These are phyloP conservation scores for Rehmannia glutinosa DNA, from an alignment of 257 asterid genomes.

Conservation along the genomic window DNA sequence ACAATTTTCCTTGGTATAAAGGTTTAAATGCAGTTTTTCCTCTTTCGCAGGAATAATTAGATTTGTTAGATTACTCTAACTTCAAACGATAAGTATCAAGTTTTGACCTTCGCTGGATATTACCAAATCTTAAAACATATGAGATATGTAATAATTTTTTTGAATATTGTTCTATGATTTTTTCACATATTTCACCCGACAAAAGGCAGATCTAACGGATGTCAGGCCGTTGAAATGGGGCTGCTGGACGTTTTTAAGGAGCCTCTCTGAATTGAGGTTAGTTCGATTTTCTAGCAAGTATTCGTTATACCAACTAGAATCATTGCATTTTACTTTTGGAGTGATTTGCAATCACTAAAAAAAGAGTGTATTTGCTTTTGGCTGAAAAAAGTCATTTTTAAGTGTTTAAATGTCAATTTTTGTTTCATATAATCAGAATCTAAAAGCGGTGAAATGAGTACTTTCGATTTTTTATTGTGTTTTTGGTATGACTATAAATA, in stretches of 20 bases:
- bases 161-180: neutral
- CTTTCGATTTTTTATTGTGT: too few species aligned
- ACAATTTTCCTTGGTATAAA: neutral
- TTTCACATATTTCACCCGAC: too few species aligned
- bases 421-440: too few species aligned
- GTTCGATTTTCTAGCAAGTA: neutral
- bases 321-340: neutral
- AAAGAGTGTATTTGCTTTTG: too few species aligned
- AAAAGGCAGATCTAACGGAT: slow-evolving; percentile 12
- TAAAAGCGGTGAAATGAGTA: too few species aligned
- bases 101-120: too few species aligned
- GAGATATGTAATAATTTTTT: neutral
- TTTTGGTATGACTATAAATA: too few species aligned
- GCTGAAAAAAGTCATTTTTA: too few species aligned
- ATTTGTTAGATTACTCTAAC: neutral
- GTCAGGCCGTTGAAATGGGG: slow-evolving; percentile 9
- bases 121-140: neutral
- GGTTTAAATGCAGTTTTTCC: neutral
- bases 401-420: too few species aligned
- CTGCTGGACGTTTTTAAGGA: slow-evolving; percentile 5
- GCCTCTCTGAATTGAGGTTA: slow-evolving; percentile 15
- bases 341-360: too few species aligned
- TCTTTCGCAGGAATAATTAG: neutral
- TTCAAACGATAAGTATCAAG: neutral
- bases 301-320: neutral